These are phyloP conservation scores for Sambucus nigra DNA, from an alignment of 129 eudicot species.

Conservation along the genomic window DNA sequence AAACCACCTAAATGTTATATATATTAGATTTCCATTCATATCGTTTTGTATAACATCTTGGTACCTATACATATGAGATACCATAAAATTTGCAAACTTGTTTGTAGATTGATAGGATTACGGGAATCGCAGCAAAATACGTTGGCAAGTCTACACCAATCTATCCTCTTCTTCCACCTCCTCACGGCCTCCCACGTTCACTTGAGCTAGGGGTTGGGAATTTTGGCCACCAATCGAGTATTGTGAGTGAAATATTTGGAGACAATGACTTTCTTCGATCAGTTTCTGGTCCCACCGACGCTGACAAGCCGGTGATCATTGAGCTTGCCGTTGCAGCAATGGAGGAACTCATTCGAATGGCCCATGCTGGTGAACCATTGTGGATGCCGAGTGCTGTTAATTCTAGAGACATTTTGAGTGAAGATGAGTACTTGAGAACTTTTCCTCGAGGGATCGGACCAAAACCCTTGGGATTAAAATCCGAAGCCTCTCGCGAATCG, in stretches of 20 bases:
- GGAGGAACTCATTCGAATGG: slow-evolving; percentile 95
- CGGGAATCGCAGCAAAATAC: slow-evolving; percentile 91
- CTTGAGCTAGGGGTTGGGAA: slow-evolving; percentile 64
- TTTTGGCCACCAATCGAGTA: slow-evolving; percentile 50
- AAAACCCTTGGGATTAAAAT: slow-evolving; percentile 63
- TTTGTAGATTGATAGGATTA: slow-evolving; percentile 81
- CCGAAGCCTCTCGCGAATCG: slow-evolving; percentile 86
- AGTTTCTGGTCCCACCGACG: slow-evolving; percentile 72
- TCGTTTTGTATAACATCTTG: no score
- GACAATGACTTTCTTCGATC: slow-evolving; percentile 68
- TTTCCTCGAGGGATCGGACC: slow-evolving; percentile 98
- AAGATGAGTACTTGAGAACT: slow-evolving; percentile 70
- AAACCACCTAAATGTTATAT: no score
- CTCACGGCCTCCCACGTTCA: slow-evolving; percentile 48
- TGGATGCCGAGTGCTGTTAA: slow-evolving; percentile 67
- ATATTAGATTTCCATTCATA: no score
- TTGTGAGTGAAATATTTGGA: slow-evolving; percentile 68
- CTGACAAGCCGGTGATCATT: slow-evolving; percentile 76
- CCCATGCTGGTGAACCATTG: slow-evolving; percentile 75
- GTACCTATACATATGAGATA: no score
- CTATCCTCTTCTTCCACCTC: slow-evolving; percentile 41
- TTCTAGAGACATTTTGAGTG: slow-evolving; percentile 51
- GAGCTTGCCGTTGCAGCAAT: slow-evolving; percentile 97
- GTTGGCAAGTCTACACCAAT: slow-evolving; percentile 84
- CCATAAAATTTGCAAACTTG: not conserved